Evolutionary conservation across 1,139 yeast species (phyloP), one percentile per base, ranked within the genome.

Genomic region (Debaryomyces sp.): DNA sequence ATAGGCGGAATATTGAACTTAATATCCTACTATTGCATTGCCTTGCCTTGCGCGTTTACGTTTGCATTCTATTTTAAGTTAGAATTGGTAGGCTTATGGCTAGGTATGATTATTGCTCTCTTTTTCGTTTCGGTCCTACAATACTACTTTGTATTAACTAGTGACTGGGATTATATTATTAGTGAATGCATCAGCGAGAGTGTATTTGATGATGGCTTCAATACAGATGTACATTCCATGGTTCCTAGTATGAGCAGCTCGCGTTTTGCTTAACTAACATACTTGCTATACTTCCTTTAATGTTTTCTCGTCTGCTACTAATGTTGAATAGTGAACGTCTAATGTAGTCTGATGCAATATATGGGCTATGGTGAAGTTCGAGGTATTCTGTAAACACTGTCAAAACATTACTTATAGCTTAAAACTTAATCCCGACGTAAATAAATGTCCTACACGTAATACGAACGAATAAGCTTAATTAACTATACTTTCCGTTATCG

Each of bases 1-100:
- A 80, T 84, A 52, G 89, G 89, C 3, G 87, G 88, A 2, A 72
- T 77, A 55, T 62, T 84, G 50, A 84, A 82, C 60, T 60, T 85
- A 15, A 61, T 82, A 43, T 71, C 82, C 39, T 85, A 84, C 61
- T 85, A 85, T 56, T 57, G 75, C 8, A 60, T 85, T 46, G 88
- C 88, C 1, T 66, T 85, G 45, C 89, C 89, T 0, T 66, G 72
- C 47, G 85, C 88, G 6, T 78, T 78, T 45, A 57, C 74, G 35
- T 71, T 79, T 50, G 86, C 85, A 1, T 83, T 85, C 57, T 59
- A 66, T 44, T 69, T 72, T 44, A 51, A 73, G 2, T 55, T 75
- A 59, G 75, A 76, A 50, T 68, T 81, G 52, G 57, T 74, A 39
- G 89, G 89, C 0, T 67, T 85, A 39, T 85, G 89, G 89, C 56